Evolutionary conservation across 2,329 filamentous ascomycete species (phyloP).

Genomic region (Colletotrichum sp.): DNA sequence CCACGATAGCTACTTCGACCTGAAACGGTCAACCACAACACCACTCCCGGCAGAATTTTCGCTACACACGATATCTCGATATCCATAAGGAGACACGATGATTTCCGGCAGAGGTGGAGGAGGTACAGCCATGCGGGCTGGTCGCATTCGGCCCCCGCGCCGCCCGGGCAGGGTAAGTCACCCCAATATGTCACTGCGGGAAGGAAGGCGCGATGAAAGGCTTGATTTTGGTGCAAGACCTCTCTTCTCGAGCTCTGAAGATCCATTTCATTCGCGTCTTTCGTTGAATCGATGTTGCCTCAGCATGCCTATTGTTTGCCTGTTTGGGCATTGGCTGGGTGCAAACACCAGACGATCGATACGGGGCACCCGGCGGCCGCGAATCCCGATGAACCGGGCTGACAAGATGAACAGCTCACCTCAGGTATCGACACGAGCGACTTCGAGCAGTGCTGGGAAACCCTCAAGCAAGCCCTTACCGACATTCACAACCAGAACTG

Average conservation of each 20-base stretch:
- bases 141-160: conserved; percentile 48
- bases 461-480: conserved; percentile 75
- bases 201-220: neutral
- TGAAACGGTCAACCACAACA: neutral
- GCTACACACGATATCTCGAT: neutral
- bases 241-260: neutral
- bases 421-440: conserved; percentile 62
- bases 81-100: conserved; percentile 36
- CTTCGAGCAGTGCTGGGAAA: conserved; percentile 85
- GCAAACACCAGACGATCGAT: neutral
- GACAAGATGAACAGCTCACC: neutral
- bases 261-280: neutral
- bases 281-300: neutral
- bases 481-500: conserved; percentile 95
- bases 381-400: neutral
- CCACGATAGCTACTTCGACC: conserved; percentile 11
- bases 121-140: conserved; percentile 35
- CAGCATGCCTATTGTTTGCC: neutral
- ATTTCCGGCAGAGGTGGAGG: conserved; percentile 54
- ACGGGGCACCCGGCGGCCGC: neutral
- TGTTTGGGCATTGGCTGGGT: neutral
- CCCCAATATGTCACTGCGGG: neutral
- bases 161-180: conserved; percentile 44
- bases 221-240: neutral
- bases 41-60: neutral